Base-by-base conservation (phyloP, 352 stramenopile genomes). In the Globisporangium takayamanum region DNA sequence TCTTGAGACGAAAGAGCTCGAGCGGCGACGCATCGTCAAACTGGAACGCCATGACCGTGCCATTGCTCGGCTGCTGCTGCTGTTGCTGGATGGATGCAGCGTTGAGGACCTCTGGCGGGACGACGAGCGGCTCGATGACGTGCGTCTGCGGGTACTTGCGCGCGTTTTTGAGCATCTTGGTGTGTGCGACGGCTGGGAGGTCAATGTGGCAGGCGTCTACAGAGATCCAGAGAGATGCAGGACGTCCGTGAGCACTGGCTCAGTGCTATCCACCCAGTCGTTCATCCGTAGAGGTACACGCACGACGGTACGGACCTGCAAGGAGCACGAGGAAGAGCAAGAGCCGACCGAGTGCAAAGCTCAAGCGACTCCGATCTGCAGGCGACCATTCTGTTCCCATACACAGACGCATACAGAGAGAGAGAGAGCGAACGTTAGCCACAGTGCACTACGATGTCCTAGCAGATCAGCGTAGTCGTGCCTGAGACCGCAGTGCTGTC, bases 301-400 rank as follows among this genome's bases (percentile, higher is more conserved):
- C 26, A 42, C 15, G 6, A 12, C 18, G 42, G 39, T 22, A 36
- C 65, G 2, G 18, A 79, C 75, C 80, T 55, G 92, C 87, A 25
- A 99, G 80, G 22, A 90, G 85, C 20, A 99, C 77, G 18, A 97
- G 72, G 60, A 98, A 98, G 65, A 99, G 98, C 37, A 97, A 70
- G 39, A 98, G 94, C 72, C 98, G 96, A 16, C 94, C 96, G 39
- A 99, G 81, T 71, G 98, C 96, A 63, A 98, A 92, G 33, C 88
- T 88, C 4, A 98, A 57, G 57, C 98, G 92, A 57, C 93, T 84
- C 12, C 90, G 71, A 45, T 98, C 82, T 20, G 89, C 76, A 5
- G 71, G 33, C 11, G 66, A 80, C 81, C 74, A 95, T 59, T 87
- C 84, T 87, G 28, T 25, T 53, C 39, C 39, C 14, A 26, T 4